phyloP scores from a whole-genome alignment of 2,329 filamentous ascomycete species.

The Lasiodiplodia citricola region DNA sequence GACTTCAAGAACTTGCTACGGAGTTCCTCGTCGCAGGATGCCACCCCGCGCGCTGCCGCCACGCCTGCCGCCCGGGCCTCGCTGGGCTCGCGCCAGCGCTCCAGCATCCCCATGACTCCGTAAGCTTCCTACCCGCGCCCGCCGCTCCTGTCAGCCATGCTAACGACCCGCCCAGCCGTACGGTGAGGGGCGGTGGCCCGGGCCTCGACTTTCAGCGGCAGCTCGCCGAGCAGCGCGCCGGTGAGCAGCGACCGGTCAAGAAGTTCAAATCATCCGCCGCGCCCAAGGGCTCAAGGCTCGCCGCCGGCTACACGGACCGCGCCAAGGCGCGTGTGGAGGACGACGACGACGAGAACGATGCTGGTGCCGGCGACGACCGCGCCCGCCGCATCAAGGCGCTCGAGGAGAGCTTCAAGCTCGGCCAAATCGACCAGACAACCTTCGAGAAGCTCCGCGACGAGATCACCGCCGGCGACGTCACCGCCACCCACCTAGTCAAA shows the following conservation, averaged over 20 bases:
- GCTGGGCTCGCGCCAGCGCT: constrained; percentile 77
- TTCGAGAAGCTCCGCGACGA: constrained; percentile 77
- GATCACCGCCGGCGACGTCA: constrained; percentile 80
- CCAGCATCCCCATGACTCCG: constrained; percentile 94
- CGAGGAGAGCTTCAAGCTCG: constrained; percentile 80
- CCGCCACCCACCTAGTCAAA: constrained; percentile 86
- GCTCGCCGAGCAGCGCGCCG: constrained; percentile 69
- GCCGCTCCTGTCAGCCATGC: background rate
- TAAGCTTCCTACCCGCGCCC: constrained; percentile 51
- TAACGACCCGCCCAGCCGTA: constrained; percentile 58
- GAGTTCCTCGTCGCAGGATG: constrained; percentile 53
- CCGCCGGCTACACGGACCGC: constrained; percentile 83
- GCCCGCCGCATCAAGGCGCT: constrained; percentile 75
- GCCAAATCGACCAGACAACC: constrained; percentile 79
- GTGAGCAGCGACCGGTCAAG: constrained; percentile 56
- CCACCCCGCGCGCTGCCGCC: constrained; percentile 31
- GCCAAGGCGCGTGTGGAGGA: constrained; percentile 66
- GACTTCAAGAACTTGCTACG: constrained; percentile 85
- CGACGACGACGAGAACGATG: constrained; percentile 56
- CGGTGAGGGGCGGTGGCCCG: constrained; percentile 58
- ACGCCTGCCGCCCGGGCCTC: constrained; percentile 47
- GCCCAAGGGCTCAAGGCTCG: constrained; percentile 82
- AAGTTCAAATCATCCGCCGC: constrained; percentile 75
- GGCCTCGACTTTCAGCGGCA: constrained; percentile 81
- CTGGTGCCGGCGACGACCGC: constrained; percentile 61